A percentile compares a stretch with the other conserved stretches of the same genome.
phyloP scores from a whole-genome alignment of 164 flowering plant genomes.

The Malania oleifera region DNA sequence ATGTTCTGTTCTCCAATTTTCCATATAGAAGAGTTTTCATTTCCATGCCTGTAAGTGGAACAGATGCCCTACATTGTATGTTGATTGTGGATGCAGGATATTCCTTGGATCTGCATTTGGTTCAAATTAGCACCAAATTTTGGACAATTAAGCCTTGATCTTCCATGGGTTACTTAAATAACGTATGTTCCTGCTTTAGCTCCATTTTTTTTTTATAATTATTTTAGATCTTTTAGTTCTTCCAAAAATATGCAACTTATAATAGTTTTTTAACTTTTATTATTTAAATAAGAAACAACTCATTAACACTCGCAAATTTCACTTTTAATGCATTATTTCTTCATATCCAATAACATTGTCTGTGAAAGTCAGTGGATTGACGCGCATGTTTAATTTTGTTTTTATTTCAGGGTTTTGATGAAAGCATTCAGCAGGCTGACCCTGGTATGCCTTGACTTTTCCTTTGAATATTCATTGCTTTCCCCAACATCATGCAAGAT shows the following conservation, averaged over 20 bases:
- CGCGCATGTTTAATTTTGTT: neutral
- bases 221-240: neutral
- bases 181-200: slow-evolving; percentile 20
- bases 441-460: slow-evolving; percentile 25
- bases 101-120: slow-evolving; percentile 6
- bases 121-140: slow-evolving; percentile 13
- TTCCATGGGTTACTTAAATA: slow-evolving; percentile 26
- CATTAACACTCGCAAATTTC: no score
- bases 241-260: no score
- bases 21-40: neutral
- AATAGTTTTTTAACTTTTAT: no score
- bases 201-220: neutral
- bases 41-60: neutral
- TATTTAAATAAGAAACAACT: no score
- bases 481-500: neutral
- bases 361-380: neutral
- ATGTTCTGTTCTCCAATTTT: no score
- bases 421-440: slow-evolving; percentile 23
- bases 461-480: neutral
- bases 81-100: slow-evolving; percentile 23
- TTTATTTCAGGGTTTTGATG: slow-evolving; percentile 27
- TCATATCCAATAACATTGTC: no score
- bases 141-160: slow-evolving; percentile 12
- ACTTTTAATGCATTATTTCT: no score
- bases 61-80: neutral